phyloP scores from a whole-genome alignment of 345 rosid genomes.

The Kernera saxatilis region DNA sequence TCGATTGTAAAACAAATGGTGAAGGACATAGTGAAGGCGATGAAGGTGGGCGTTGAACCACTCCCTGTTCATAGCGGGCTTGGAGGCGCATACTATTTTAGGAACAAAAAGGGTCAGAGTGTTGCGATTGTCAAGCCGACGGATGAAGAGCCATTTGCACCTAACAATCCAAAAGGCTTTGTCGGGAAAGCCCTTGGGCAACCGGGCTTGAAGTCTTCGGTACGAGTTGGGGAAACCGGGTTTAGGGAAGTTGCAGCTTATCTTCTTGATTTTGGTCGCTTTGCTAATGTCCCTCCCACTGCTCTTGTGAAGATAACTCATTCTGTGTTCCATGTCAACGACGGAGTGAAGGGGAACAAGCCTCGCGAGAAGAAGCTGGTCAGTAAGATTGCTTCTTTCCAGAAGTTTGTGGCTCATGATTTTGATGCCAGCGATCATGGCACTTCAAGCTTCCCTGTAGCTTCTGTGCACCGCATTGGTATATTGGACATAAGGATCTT shows the following conservation, averaged over 20 bases:
- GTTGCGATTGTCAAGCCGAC: conserved; percentile 97
- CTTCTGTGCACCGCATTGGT: conserved; percentile 87
- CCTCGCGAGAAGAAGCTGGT: conserved; percentile 59
- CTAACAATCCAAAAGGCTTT: conserved; percentile 97
- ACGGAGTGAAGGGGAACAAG: conserved; percentile 68
- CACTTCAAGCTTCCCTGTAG: conserved; percentile 91
- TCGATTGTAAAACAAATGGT: conserved; percentile 44
- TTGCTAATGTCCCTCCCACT: conserved; percentile 92
- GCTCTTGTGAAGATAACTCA: conserved; percentile 96
- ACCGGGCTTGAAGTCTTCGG: conserved; percentile 90
- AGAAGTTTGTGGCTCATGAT: conserved; percentile 86
- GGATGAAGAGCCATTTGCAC: conserved; percentile 99
- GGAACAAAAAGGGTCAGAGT: conserved; percentile 65
- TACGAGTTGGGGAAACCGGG: conserved; percentile 98
- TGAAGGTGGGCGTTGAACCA: conserved; percentile 83
- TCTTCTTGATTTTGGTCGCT: conserved; percentile 77
- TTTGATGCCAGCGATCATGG: conserved; percentile 98
- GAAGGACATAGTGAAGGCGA: conserved; percentile 72
- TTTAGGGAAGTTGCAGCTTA: conserved; percentile 97
- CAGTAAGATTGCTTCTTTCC: conserved; percentile 96
- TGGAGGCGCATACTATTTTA: conserved; percentile 91
- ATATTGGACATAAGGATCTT: conserved; percentile 83
- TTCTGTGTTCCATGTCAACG: conserved; percentile 79
- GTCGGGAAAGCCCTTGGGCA: conserved; percentile 97
- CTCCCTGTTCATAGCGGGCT: conserved; percentile 75